A percentile compares a stretch with the other conserved stretches of the same genome.
Conservation (phyloP, 2,329 filamentous ascomycete species). For the Penicillium corylophilum region DNA sequence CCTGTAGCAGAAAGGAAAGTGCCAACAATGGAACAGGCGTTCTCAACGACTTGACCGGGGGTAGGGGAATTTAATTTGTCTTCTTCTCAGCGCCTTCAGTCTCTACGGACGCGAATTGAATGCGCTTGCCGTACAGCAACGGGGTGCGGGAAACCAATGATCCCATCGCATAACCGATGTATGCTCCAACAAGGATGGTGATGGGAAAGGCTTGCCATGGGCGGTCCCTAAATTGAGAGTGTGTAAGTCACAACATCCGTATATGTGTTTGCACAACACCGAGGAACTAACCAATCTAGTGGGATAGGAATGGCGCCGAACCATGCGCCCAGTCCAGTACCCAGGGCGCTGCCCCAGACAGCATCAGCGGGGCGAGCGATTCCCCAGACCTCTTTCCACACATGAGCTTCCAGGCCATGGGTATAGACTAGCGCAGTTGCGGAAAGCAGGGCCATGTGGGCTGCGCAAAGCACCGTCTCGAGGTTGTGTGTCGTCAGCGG, state of each 20-base stretch:
- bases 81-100: slow-evolving; percentile 19
- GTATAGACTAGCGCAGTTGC: slow-evolving; percentile 81
- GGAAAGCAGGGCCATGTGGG: slow-evolving; percentile 76
- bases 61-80: slow-evolving; percentile 9
- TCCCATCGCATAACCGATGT: slow-evolving; percentile 73
- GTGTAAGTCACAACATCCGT: slow-evolving; percentile 5
- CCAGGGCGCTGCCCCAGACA: slow-evolving; percentile 77
- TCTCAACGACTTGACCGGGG: no score
- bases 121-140: slow-evolving; percentile 35
- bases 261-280: neutral
- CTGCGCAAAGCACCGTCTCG: slow-evolving; percentile 76
- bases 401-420: slow-evolving; percentile 70
- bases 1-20: neutral
- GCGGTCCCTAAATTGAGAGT: slow-evolving; percentile 62
- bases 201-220: slow-evolving; percentile 99
- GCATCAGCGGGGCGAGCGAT: slow-evolving; percentile 75
- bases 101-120: slow-evolving; percentile 31
- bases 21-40: neutral
- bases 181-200: slow-evolving; percentile 81
- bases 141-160: slow-evolving; percentile 30
- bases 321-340: slow-evolving; percentile 80
- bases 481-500: slow-evolving; percentile 77
- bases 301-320: slow-evolving; percentile 92
- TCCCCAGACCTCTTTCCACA: slow-evolving; percentile 70
- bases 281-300: slow-evolving; percentile 70